Evolutionary conservation across 805 yeast species (phyloP).

Genomic region (Candida cerambycidarum): DNA sequence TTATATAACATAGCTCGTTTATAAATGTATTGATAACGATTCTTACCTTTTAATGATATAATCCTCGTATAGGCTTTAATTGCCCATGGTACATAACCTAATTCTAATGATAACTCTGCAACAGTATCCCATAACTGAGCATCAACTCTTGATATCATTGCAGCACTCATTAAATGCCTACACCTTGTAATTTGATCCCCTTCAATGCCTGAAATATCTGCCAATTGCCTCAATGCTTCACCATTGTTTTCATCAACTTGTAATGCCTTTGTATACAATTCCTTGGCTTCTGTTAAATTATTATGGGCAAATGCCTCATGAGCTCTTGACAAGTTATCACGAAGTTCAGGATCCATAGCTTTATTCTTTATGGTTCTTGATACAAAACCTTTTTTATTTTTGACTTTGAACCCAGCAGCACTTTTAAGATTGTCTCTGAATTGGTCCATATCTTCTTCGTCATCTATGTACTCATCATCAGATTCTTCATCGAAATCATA

Average conservation of each 20-base stretch:
- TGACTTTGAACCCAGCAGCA: constrained; percentile 62
- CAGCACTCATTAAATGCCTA: constrained; percentile 78
- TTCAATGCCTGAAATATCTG: constrained; percentile 73
- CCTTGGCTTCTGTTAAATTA: constrained; percentile 59
- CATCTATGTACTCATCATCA: constrained; percentile 30
- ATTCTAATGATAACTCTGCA: constrained; percentile 62
- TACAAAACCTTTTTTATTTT: constrained; percentile 32
- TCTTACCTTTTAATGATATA: constrained; percentile 17
- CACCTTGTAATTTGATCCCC: constrained; percentile 73
- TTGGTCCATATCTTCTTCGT: constrained; percentile 29
- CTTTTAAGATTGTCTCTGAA: constrained; percentile 56
- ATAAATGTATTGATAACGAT: constrained; percentile 48
- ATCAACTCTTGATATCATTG: constrained; percentile 74
- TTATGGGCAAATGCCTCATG: constrained; percentile 75
- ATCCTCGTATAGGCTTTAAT: constrained; percentile 64
- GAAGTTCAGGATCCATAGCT: constrained; percentile 71
- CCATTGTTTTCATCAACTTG: constrained; percentile 73
- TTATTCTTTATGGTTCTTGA: constrained; percentile 36
- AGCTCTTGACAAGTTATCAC: constrained; percentile 64
- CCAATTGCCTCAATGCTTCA: constrained; percentile 84
- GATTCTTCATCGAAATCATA: constrained; percentile 1
- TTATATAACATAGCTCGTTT: constrained; percentile 68
- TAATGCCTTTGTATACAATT: constrained; percentile 66
- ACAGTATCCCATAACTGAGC: constrained; percentile 76
- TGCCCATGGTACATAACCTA: constrained; percentile 75